phyloP scores from a whole-genome alignment of 2,329 filamentous ascomycete species.

The Hymenoscyphus fructigenus region DNA sequence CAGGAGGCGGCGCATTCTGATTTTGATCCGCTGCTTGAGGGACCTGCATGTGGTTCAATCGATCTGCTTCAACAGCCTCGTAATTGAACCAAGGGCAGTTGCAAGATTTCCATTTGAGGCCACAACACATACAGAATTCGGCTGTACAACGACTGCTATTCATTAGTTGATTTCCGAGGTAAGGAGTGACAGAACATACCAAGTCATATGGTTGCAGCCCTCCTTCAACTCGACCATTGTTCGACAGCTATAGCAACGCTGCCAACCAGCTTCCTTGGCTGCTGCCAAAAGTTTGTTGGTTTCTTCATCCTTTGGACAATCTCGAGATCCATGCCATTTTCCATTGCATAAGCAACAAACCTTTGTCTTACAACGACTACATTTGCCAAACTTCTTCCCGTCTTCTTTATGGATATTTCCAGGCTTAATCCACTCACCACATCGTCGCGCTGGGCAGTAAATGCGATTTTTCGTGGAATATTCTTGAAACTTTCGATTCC shows the following conservation, averaged over 20 bases:
- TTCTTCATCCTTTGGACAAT: slow-evolving; percentile 72
- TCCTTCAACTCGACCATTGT: slow-evolving; percentile 76
- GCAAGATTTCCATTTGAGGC: slow-evolving; percentile 77
- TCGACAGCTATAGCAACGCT: slow-evolving; percentile 72
- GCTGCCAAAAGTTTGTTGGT: slow-evolving; percentile 62
- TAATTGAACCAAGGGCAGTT: slow-evolving; percentile 80
- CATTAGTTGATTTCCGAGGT: slow-evolving; percentile 16
- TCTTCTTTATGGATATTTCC: slow-evolving; percentile 61
- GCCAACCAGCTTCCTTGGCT: slow-evolving; percentile 69
- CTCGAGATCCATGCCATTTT: slow-evolving; percentile 67
- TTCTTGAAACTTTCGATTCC: slow-evolving; percentile 80
- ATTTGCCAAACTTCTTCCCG: slow-evolving; percentile 66
- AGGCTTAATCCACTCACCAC: slow-evolving; percentile 79
- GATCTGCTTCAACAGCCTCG: slow-evolving; percentile 53
- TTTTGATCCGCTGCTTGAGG: slow-evolving; percentile 32
- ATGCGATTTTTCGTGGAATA: slow-evolving; percentile 71
- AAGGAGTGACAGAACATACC: slow-evolving; percentile 51
- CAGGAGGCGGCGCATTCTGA: slow-evolving; percentile 26
- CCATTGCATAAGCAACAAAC: slow-evolving; percentile 74
- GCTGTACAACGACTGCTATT: slow-evolving; percentile 68
- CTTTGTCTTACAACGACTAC: slow-evolving; percentile 68
- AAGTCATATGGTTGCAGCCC: slow-evolving; percentile 87
- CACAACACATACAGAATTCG: slow-evolving; percentile 87
- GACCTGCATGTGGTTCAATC: slow-evolving; percentile 52
- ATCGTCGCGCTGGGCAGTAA: slow-evolving; percentile 72